phyloP scores from a whole-genome alignment of 177 flowering plant genomes.

The Tripterygium wilfordii region DNA sequence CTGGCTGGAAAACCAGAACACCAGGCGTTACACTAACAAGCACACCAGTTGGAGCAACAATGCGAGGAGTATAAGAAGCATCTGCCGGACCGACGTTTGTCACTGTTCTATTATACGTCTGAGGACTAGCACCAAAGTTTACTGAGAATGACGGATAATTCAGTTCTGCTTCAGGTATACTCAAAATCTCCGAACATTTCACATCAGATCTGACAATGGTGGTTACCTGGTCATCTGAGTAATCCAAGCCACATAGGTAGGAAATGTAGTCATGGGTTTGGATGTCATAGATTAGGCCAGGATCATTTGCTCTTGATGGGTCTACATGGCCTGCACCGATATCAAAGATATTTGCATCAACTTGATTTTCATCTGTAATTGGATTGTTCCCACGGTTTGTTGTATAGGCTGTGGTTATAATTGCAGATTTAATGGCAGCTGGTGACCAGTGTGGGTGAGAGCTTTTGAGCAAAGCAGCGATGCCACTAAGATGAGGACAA shows the following conservation, averaged over 20 bases:
- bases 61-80: conserved; percentile 14
- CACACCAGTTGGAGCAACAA: conserved; percentile 18
- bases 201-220: conserved; percentile 12
- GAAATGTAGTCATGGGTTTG: conserved; percentile 27
- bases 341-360: conserved; percentile 27
- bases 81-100: conserved; percentile 40
- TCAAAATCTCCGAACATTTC: conserved; percentile 9
- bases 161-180: conserved; percentile 27
- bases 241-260: conserved; percentile 24
- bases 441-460: conserved; percentile 53
- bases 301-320: conserved; percentile 38
- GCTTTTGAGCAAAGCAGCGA: conserved; percentile 45
- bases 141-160: conserved; percentile 48
- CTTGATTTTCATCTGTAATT: conserved; percentile 21
- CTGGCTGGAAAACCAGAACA: conserved; percentile 16
- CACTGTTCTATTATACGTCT: conserved; percentile 27
- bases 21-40: conserved; percentile 19
- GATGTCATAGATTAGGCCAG: conserved; percentile 42
- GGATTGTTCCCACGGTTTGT: conserved; percentile 18
- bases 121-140: conserved; percentile 4
- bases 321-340: conserved; percentile 50
- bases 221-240: conserved; percentile 17
- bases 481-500: conserved; percentile 49
- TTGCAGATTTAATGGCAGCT: conserved; percentile 44
- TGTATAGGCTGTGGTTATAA: conserved; percentile 36